phyloP scores from a whole-genome alignment of 331 rosid genomes.

The Prunus yedoensis region DNA sequence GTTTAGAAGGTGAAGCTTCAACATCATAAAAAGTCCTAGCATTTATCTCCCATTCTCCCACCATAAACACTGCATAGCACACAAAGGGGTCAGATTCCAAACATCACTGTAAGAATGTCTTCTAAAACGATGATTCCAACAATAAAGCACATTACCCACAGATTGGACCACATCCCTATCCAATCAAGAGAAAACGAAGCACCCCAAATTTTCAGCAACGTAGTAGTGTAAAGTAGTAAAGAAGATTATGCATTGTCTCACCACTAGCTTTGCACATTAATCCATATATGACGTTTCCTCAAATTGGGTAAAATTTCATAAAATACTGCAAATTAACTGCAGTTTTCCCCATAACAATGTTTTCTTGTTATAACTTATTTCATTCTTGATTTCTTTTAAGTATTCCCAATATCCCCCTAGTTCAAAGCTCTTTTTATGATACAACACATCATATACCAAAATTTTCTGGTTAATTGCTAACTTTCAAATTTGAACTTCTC shows the following conservation, averaged over 20 bases:
- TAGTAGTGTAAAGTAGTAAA: neutral
- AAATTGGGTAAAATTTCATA: neutral
- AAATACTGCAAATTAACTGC: neutral
- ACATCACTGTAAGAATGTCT: neutral
- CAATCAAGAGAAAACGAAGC: neutral
- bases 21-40: neutral
- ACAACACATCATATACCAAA: neutral
- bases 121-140: neutral
- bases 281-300: neutral
- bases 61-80: neutral
- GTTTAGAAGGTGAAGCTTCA: neutral
- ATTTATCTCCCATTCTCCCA: neutral
- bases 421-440: neutral
- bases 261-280: neutral
- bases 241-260: neutral
- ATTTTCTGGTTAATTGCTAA: neutral
- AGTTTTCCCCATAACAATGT: neutral
- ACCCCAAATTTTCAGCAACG: neutral
- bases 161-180: neutral
- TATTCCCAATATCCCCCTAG: neutral
- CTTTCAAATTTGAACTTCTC: neutral
- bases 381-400: neutral
- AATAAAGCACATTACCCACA: neutral
- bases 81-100: neutral
- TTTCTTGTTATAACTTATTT: neutral